A percentile compares a stretch with the other conserved stretches of the same genome.
phyloP scores from a whole-genome alignment of 1,284 basidiomycete genomes.

The Moesziomyces aphidis region DNA sequence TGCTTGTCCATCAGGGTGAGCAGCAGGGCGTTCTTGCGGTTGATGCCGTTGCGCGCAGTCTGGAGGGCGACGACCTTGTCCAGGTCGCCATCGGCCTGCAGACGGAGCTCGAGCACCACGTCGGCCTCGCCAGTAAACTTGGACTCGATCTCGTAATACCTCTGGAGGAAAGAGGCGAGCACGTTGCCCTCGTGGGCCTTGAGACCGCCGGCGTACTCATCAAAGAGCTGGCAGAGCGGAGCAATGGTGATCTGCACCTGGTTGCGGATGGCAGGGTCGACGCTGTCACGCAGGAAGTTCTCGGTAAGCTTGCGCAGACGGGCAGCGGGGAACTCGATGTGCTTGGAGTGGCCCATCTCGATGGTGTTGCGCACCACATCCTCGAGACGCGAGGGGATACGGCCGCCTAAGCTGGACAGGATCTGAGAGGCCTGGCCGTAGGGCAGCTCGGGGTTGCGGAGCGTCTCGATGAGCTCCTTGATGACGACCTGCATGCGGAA shows the following conservation, averaged over 20 bases:
- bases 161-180: slow-evolving; percentile 78
- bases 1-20: slow-evolving; percentile 82
- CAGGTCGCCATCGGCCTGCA: slow-evolving; percentile 90
- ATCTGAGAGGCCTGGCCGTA: slow-evolving; percentile 87
- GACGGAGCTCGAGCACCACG: slow-evolving; percentile 87
- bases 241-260: slow-evolving; percentile 73
- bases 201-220: slow-evolving; percentile 83
- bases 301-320: slow-evolving; percentile 87
- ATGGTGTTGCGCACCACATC: slow-evolving; percentile 84
- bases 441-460: slow-evolving; percentile 87
- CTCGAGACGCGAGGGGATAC: slow-evolving; percentile 82
- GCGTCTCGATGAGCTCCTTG: slow-evolving; percentile 82
- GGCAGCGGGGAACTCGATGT: slow-evolving; percentile 82
- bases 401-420: slow-evolving; percentile 88
- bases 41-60: slow-evolving; percentile 93
- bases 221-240: slow-evolving; percentile 81
- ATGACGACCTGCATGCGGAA: slow-evolving; percentile 77
- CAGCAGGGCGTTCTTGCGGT: slow-evolving; percentile 90
- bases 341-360: slow-evolving; percentile 79
- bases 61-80: slow-evolving; percentile 89
- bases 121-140: slow-evolving; percentile 92
- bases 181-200: slow-evolving; percentile 87
- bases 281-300: slow-evolving; percentile 82
- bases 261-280: slow-evolving; percentile 69
- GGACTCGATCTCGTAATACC: slow-evolving; percentile 87